These are phyloP conservation scores for Sisymbrium irio DNA, from an alignment of 345 rosid genomes.

Conservation along the genomic window DNA sequence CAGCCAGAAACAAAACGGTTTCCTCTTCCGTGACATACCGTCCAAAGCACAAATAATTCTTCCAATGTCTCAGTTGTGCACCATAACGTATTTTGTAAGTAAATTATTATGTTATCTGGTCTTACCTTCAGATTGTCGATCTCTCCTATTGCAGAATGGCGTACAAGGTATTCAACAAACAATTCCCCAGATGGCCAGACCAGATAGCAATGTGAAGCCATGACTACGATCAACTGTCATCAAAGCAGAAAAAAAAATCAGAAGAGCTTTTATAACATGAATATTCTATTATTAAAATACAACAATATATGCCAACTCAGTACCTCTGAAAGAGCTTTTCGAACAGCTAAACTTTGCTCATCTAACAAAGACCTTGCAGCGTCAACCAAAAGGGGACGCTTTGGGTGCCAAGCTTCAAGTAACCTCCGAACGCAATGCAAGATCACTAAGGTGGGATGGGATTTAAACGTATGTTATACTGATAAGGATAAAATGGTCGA, in stretches of 20 bases:
- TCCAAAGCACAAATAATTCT: not conserved
- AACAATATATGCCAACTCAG: not conserved
- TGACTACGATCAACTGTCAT: constrained; percentile 82
- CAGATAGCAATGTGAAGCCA: constrained; percentile 98
- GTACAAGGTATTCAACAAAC: constrained; percentile 89
- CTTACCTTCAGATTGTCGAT: constrained; percentile 38
- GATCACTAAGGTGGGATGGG: constrained; percentile 29
- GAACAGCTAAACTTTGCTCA: constrained; percentile 77
- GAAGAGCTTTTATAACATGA: constrained; percentile 2
- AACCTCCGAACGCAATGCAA: constrained; percentile 50
- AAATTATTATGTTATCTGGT: not conserved
- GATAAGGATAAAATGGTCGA: constrained; percentile 20
- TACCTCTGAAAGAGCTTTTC: constrained; percentile 92
- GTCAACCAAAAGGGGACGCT: constrained; percentile 77
- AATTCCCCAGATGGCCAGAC: constrained; percentile 84
- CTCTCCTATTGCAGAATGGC: constrained; percentile 76
- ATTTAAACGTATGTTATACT: constrained; percentile 2
- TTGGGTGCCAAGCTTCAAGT: constrained; percentile 88
- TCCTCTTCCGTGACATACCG: not conserved
- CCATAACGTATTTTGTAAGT: not conserved
- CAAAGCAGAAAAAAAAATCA: constrained; percentile 33
- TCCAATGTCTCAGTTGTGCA: constrained; percentile 6
- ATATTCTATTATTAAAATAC: not conserved
- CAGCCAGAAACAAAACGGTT: not conserved
- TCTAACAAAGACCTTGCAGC: constrained; percentile 77